phyloP scores from a whole-genome alignment of 2,329 filamentous ascomycete genomes.

The Leptographium procerum region DNA sequence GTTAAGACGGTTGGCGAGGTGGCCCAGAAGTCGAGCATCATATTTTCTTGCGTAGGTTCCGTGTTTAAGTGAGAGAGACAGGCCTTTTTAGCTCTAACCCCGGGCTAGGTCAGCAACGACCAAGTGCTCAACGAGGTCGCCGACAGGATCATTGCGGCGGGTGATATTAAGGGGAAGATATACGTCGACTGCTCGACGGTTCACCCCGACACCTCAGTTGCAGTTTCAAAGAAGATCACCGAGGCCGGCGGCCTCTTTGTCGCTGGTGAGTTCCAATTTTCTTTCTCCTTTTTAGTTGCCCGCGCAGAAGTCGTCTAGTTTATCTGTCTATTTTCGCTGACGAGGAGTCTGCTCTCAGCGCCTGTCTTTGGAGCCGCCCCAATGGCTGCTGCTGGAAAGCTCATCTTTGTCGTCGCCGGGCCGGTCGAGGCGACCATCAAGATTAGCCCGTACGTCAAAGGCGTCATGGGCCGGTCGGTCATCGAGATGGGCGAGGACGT shows the following conservation, averaged over 20 bases:
- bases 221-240: neutral
- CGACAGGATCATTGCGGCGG: slow-evolving; percentile 10
- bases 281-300: neutral
- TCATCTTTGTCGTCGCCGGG: slow-evolving; percentile 4
- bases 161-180: neutral
- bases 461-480: slow-evolving; percentile 2
- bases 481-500: slow-evolving; percentile 3
- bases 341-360: neutral
- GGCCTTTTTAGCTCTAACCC: neutral
- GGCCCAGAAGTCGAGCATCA: neutral
- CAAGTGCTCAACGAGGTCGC: slow-evolving; percentile 9
- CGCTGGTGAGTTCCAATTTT: neutral
- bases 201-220: neutral
- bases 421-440: neutral
- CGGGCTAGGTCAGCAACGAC: slow-evolving; percentile 11
- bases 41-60: slow-evolving; percentile 3
- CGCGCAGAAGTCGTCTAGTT: too few species aligned
- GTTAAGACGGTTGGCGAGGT: neutral
- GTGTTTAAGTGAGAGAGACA: neutral
- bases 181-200: slow-evolving; percentile 5
- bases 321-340: neutral
- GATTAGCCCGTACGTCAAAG: slow-evolving; percentile 2
- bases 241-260: neutral
- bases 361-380: slow-evolving; percentile 3
- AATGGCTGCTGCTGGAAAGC: slow-evolving; percentile 3